These are phyloP conservation scores for Cardamine occulta DNA, from an alignment of 345 rosid genomes.

Conservation along the genomic window DNA sequence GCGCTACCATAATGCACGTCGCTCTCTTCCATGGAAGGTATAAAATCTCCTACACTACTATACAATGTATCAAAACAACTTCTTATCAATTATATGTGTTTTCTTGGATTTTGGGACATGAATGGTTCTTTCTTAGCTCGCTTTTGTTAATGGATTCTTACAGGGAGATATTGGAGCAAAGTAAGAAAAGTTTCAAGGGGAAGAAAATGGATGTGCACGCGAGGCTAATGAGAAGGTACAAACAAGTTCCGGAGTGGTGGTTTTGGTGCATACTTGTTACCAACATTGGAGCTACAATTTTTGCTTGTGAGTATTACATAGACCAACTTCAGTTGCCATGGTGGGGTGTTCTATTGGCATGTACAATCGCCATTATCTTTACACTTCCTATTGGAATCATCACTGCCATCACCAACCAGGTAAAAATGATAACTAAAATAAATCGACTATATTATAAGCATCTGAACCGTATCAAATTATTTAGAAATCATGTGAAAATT, in stretches of 20 bases:
- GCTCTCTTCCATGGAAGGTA: slow-evolving; percentile 93
- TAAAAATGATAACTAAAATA: not conserved
- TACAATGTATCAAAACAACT: not conserved
- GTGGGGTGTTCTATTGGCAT: slow-evolving; percentile 99
- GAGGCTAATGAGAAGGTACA: slow-evolving; percentile 75
- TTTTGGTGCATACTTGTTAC: slow-evolving; percentile 68
- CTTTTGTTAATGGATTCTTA: not conserved
- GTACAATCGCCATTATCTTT: slow-evolving; percentile 73
- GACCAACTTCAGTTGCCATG: slow-evolving; percentile 93
- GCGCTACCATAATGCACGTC: slow-evolving; percentile 86
- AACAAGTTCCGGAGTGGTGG: slow-evolving; percentile 94
- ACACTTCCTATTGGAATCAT: slow-evolving; percentile 96
- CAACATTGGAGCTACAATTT: slow-evolving; percentile 68
- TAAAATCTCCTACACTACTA: not conserved
- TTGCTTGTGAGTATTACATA: slow-evolving; percentile 84
- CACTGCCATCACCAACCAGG: slow-evolving; percentile 98
- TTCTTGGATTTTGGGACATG: not conserved
- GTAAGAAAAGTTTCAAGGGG: slow-evolving; percentile 72
- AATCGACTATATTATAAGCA: not conserved
- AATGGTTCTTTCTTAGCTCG: not conserved
- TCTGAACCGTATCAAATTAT: not conserved
- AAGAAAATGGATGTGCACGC: slow-evolving; percentile 73
- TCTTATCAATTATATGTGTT: not conserved
- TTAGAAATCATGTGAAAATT: not conserved
- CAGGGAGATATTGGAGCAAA: slow-evolving; percentile 93